phyloP scores from a whole-genome alignment of 176 grass and related monocot genomes.

The Canna indica region DNA sequence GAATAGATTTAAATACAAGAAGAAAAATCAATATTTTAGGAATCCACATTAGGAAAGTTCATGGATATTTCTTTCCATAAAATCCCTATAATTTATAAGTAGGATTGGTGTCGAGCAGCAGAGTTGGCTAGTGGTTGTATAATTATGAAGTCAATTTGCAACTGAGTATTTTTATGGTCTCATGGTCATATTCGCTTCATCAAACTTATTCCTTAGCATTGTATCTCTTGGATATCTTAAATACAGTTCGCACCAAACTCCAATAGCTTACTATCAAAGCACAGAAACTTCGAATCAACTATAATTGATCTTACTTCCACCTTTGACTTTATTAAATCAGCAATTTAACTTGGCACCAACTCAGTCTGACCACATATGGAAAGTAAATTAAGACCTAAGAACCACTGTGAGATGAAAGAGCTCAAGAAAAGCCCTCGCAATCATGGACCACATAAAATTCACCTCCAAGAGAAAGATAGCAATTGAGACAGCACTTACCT shows the following conservation, averaged over 20 bases:
- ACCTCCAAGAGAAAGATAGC: not conserved
- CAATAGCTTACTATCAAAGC: no score
- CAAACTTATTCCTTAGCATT: no score
- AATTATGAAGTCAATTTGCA: not conserved
- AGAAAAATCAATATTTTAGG: no score
- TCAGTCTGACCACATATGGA: not conserved
- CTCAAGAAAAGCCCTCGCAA: not conserved
- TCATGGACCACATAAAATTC: not conserved
- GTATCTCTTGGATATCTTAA: no score
- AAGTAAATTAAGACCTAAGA: not conserved
- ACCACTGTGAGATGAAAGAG: not conserved
- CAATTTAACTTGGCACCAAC: not conserved
- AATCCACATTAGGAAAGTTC: no score
- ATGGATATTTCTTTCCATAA: no score
- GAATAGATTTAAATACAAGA: no score
- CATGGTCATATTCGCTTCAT: no score
- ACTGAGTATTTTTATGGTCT: no score
- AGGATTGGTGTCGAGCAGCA: not conserved
- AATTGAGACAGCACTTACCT: conserved; percentile 20
- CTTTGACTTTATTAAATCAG: not conserved
- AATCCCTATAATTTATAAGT: no score
- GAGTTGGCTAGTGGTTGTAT: no score
- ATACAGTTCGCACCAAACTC: no score
- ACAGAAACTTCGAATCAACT: not conserved
- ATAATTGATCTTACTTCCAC: not conserved